Evolutionary conservation across 805 yeast species (phyloP), one percentile per base, ranked within the genome.

Genomic region (Schizosaccharomyces lindneri): DNA sequence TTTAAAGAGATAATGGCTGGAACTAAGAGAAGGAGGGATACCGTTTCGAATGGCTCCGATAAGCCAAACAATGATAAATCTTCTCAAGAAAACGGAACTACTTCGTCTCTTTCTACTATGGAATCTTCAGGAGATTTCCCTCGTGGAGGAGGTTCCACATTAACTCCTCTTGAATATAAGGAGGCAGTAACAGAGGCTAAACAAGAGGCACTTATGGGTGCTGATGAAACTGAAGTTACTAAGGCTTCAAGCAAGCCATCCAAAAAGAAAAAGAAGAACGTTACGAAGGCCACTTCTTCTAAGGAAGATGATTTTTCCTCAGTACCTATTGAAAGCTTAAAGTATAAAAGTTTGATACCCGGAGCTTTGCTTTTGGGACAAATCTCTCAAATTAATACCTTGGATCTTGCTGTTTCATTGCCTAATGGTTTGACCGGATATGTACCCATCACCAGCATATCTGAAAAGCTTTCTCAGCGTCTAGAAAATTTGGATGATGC

Each of bases 101-200:
- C 27, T 15, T 46, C 51, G 21, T 46, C 51, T 46, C 27, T 46
- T n/a, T 19, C 27, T 46, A 24, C 51, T 46, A 13, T 19, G 27
- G 51, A 46, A 24, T n/a, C 51, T 9, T 19, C 51, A 11, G 27
- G 27, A 46, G 51, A 46, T 46, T 93, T 93, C 70, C 98, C 98
- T 61, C 85, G 99, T 81, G 98, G 98, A 67, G 98, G 98, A 61
- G 75, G 74, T 5, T 68, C 73, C 17, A 86, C 81, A 31, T 78
- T 93, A 68, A 80, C 95, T 3, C 88, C 97, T 5, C 74, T 93
- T 65, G 99, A 93, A 73, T 81, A 87, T 66, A 88, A 87, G 70
- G 93, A 87, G 69, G 90, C 90, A 61, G 83, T 95, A 51, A 88
- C 87, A 70, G 95, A 90, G 72, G 99, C 90, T 60, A 82, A 89